phyloP scores from a whole-genome alignment of 1,284 basidiomycete species.

The Trichosporon faecale region DNA sequence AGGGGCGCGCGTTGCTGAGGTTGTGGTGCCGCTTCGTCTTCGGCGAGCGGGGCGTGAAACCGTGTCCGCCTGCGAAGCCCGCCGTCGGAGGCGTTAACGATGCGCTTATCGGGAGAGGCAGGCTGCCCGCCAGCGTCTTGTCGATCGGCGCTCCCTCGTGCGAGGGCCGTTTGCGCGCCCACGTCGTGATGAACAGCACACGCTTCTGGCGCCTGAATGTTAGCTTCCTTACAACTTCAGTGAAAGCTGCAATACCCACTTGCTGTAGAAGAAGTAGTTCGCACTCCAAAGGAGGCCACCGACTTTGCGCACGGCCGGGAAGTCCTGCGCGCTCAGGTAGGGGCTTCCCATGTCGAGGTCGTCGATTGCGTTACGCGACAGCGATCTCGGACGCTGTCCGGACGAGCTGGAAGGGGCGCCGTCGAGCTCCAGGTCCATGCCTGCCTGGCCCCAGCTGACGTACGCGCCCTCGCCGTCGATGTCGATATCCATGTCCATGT shows the following conservation, averaged over 20 bases:
- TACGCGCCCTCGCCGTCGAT: conserved; percentile 40
- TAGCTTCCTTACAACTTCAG: background rate
- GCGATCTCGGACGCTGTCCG: conserved; percentile 5
- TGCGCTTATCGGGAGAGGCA: conserved; percentile 40
- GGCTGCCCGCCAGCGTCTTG: conserved; percentile 20
- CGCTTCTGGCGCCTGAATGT: conserved; percentile 64
- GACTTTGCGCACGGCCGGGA: conserved; percentile 56
- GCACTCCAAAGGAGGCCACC: conserved; percentile 95
- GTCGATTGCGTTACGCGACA: conserved; percentile 48
- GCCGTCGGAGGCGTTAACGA: conserved; percentile 32
- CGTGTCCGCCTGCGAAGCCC: conserved; percentile 17
- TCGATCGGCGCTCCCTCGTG: conserved; percentile 22
- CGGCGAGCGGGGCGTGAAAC: conserved; percentile 16
- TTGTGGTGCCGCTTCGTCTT: conserved; percentile 27
- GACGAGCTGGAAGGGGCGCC: conserved; percentile 24
- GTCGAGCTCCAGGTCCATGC: conserved; percentile 34
- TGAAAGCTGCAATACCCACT: conserved; percentile 57
- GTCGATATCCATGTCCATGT: conserved; percentile 40
- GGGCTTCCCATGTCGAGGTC: conserved; percentile 26
- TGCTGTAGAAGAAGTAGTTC: conserved; percentile 96
- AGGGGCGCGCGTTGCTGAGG: conserved; percentile 27
- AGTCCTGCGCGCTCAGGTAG: conserved; percentile 29
- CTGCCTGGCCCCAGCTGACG: conserved; percentile 35
- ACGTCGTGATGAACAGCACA: conserved; percentile 86
- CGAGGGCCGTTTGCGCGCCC: conserved; percentile 66